A percentile compares a stretch with the other conserved stretches of the same genome.
Evolutionary conservation across 495 filamentous ascomycete genomes (phyloP).

Genomic region (Penicillium paxilli): DNA sequence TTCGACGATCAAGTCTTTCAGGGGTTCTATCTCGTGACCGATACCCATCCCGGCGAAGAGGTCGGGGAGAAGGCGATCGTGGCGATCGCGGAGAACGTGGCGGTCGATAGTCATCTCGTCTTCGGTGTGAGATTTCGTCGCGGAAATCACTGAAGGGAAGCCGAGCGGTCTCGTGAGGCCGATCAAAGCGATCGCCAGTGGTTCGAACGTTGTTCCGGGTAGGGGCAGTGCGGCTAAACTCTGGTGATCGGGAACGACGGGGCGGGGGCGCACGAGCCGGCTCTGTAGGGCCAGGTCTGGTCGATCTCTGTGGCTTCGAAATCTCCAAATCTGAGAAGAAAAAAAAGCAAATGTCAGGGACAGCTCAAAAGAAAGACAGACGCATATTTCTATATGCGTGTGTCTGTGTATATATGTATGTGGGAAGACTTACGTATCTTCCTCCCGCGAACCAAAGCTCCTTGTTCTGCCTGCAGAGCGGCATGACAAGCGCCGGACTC

Average conservation of each 20-base stretch:
- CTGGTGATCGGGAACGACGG: slow-evolving; percentile 70
- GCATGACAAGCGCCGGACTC: slow-evolving; percentile 68
- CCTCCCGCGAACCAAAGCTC: slow-evolving; percentile 72
- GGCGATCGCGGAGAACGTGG: slow-evolving; percentile 63
- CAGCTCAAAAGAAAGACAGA: too few species aligned
- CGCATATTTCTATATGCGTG: too few species aligned
- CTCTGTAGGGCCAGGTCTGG: slow-evolving; percentile 49
- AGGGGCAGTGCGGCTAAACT: slow-evolving; percentile 55
- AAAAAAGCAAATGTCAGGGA: slow-evolving; percentile 3
- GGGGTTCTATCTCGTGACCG: slow-evolving; percentile 56
- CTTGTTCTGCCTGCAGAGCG: slow-evolving; percentile 77
- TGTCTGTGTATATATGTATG: background rate
- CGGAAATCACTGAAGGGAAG: slow-evolving; percentile 48
- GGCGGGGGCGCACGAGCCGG: slow-evolving; percentile 37
- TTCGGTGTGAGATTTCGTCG: slow-evolving; percentile 48
- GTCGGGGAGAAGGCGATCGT: slow-evolving; percentile 62
- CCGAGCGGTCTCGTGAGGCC: slow-evolving; percentile 37
- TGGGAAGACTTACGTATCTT: slow-evolving; percentile 77
- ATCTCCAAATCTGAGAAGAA: slow-evolving; percentile 78
- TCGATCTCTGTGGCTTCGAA: slow-evolving; percentile 83
- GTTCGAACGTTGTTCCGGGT: slow-evolving; percentile 33
- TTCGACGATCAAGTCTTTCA: slow-evolving; percentile 61
- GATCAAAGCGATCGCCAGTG: slow-evolving; percentile 45
- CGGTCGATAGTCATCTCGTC: slow-evolving; percentile 65
- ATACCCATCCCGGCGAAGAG: slow-evolving; percentile 71